Base-by-base conservation (phyloP, 164 flowering plant species). In the Nelumbo lutea region DNA sequence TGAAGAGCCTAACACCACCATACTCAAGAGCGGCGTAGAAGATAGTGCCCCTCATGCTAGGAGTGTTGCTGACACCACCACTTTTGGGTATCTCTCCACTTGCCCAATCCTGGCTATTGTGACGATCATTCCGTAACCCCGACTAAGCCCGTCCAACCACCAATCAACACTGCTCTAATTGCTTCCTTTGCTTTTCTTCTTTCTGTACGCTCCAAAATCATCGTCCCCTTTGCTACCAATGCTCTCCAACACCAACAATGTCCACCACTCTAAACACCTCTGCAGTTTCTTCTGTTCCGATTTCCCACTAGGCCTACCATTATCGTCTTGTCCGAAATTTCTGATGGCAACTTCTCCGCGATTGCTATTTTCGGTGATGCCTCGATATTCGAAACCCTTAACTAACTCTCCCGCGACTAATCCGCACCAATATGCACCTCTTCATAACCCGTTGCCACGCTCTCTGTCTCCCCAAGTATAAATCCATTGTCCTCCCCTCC, bases 11-110 rank as follows among this genome's bases (percentile, higher is more conserved):
- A 0, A 92, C 96, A 9, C 94, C 91, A 40, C 95, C 88, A 69
- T 85, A 90, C 62, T 96, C 99, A 0, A 97, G 99, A 44, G 99
- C 98, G 65, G 90, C 84, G 68, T 93, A 93, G 73, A 98, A 96
- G 11, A 96, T 91, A 1, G 99, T 96, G 47, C 99, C 98, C 76
- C 98, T 85, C 98, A 96, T 96, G 65, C 99, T 96, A 0, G 98
- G 97, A 0, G 98, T 96, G 66, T 97, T 96, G 70, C 97, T 90
- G 50, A 90, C 72, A 2, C 91, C 90, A 9, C 97, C 92, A 73
- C 98, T 91, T 72, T 89, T 91, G 11, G 91, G 91, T n/a, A 87
- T 81, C 15, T 91, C 96, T 9, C 87, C 84, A 50, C 84, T 80
- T 10, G 74, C 76, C 81, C 83, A 86, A 73, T 90, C 92, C 48